Percentiles rank a stretch among this genome's conserved stretches.
phyloP scores from a whole-genome alignment of 164 flowering plant genomes.

The Magnolia sinica region DNA sequence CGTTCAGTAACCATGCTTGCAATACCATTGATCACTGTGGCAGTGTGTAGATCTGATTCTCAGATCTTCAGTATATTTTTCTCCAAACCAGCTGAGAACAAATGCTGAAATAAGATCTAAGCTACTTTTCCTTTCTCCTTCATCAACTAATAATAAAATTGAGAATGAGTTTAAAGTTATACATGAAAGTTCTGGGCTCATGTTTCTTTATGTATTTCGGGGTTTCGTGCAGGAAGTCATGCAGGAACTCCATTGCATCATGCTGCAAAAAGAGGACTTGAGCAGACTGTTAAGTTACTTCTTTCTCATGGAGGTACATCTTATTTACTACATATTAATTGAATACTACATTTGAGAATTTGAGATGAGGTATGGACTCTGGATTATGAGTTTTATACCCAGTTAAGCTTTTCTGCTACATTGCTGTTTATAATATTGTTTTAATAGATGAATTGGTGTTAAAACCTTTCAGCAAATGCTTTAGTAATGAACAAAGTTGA shows the following conservation, averaged over 20 bases:
- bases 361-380: not conserved
- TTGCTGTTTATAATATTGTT: not conserved
- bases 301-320: slow-evolving; percentile 76
- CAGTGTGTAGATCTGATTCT: too few species aligned
- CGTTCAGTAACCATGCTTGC: not conserved
- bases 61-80: not conserved
- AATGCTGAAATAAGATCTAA: not conserved
- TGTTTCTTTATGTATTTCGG: slow-evolving; percentile 24
- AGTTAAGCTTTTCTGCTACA: not conserved
- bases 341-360: not conserved
- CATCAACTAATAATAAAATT: not conserved
- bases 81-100: not conserved
- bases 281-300: slow-evolving; percentile 66
- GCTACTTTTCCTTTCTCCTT: not conserved
- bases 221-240: slow-evolving; percentile 39
- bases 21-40: not conserved
- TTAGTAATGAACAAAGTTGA: slow-evolving; percentile 53
- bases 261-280: slow-evolving; percentile 89
- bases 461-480: slow-evolving; percentile 66
- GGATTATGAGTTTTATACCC: not conserved
- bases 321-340: not conserved
- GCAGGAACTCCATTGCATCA: slow-evolving; percentile 96
- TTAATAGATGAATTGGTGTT: slow-evolving; percentile 6
- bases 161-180: not conserved
- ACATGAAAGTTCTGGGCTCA: not conserved